Percentiles rank a stretch among this genome's conserved stretches.
phyloP scores from a whole-genome alignment of 805 yeast species.

The Pichia heedii region DNA sequence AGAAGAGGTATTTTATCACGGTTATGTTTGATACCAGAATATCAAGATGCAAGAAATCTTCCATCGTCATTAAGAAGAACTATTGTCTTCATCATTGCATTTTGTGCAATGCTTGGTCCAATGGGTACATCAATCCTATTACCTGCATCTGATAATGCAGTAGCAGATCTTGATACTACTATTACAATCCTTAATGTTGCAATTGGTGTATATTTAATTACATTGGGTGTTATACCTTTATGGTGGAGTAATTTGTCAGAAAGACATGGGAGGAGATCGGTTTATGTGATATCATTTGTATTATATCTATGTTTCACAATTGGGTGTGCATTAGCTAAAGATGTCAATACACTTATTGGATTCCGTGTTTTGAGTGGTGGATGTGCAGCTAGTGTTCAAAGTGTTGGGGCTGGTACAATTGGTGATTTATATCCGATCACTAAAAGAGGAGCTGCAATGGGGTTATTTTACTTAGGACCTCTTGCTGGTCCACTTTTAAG shows the following conservation, averaged over 20 bases:
- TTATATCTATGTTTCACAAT: constrained; percentile 58
- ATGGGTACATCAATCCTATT: constrained; percentile 81
- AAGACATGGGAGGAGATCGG: constrained; percentile 61
- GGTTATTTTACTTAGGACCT: constrained; percentile 72
- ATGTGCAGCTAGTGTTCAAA: constrained; percentile 75
- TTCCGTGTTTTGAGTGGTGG: constrained; percentile 72
- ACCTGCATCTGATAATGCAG: constrained; percentile 64
- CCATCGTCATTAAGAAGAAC: constrained; percentile 39
- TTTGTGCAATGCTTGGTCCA: constrained; percentile 75
- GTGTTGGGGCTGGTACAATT: constrained; percentile 86
- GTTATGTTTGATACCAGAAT: constrained; percentile 56
- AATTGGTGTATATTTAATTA: constrained; percentile 67
- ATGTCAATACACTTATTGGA: constrained; percentile 52
- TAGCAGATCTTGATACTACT: constrained; percentile 44
- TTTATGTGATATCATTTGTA: constrained; percentile 60
- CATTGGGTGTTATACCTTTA: constrained; percentile 72
- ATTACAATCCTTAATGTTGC: constrained; percentile 61
- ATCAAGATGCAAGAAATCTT: constrained; percentile 60
- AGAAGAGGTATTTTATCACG: constrained; percentile 52
- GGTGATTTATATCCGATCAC: constrained; percentile 61
- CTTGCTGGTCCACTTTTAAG: constrained; percentile 72
- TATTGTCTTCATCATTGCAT: constrained; percentile 59
- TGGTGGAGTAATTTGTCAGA: constrained; percentile 89
- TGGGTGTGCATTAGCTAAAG: constrained; percentile 61
- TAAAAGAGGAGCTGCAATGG: constrained; percentile 72